Percentiles rank a stretch among this genome's conserved stretches.
Conservation (phyloP, 2,329 filamentous ascomycete genomes). For the Monilinia laxa region DNA sequence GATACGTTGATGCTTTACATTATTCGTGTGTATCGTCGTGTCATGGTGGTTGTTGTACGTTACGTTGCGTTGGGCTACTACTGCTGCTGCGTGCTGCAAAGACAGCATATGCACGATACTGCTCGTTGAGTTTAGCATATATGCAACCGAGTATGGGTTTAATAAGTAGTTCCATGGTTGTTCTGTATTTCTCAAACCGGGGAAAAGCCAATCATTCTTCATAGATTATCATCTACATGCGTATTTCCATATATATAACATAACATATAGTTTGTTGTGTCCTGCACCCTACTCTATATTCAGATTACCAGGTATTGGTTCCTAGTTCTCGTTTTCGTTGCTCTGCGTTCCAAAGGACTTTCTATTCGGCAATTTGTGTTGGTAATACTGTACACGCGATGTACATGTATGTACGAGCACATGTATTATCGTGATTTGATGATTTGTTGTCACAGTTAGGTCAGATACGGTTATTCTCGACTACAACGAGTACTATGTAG, state of each 20-base stretch:
- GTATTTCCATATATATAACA: background rate
- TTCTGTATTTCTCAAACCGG: background rate
- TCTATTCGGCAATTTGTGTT: background rate
- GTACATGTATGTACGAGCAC: background rate
- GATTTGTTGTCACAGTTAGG: no score
- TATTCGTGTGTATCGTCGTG: background rate
- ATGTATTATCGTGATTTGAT: background rate
- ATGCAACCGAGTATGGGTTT: background rate
- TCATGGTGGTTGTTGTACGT: no score
- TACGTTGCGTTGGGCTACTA: background rate
- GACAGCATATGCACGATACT: conserved; percentile 16
- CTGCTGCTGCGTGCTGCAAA: background rate
- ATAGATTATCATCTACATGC: background rate
- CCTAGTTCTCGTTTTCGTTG: background rate
- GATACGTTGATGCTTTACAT: background rate
- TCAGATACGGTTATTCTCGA: background rate
- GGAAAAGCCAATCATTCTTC: background rate
- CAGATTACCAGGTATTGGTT: background rate
- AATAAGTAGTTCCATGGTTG: background rate
- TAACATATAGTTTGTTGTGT: background rate
- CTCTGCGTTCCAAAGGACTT: background rate
- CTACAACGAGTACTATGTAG: background rate
- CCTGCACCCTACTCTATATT: background rate
- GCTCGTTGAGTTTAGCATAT: background rate
- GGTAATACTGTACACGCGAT: background rate